Evolutionary conservation across 345 rosid genomes (phyloP).

Genomic region (Psidium guajava): DNA sequence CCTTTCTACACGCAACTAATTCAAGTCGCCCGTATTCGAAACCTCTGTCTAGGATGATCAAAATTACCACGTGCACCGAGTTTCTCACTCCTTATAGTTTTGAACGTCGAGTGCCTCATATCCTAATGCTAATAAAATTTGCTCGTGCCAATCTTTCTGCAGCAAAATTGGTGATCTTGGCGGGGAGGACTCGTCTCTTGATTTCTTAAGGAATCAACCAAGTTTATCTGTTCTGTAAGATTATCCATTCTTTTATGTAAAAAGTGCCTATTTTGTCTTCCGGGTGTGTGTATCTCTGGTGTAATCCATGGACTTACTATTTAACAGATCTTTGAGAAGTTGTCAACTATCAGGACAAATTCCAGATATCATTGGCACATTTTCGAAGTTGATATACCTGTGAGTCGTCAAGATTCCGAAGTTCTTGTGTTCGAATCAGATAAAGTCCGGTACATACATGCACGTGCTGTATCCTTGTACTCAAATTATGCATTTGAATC

Average conservation of each 20-base stretch:
- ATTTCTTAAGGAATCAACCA: conserved; percentile 26
- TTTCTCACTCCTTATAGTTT: not conserved
- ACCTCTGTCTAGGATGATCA: not conserved
- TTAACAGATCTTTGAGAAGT: conserved; percentile 38
- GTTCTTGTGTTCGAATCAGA: not conserved
- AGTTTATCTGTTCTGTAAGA: conserved; percentile 37
- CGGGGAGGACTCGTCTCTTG: conserved; percentile 39
- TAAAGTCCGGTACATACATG: not conserved
- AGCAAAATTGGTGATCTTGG: conserved; percentile 48
- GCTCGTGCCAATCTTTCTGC: not conserved
- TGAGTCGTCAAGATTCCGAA: conserved; percentile 6
- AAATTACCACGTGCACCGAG: not conserved
- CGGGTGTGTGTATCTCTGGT: not conserved
- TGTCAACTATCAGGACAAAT: conserved; percentile 28
- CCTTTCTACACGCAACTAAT: not conserved
- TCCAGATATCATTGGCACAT: conserved; percentile 27
- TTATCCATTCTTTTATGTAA: not conserved
- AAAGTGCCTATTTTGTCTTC: not conserved
- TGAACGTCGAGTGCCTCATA: not conserved
- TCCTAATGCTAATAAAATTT: not conserved
- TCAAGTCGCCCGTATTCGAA: not conserved
- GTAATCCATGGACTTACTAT: not conserved
- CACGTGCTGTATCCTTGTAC: not conserved
- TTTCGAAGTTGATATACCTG: conserved; percentile 22
- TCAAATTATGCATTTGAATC: not conserved